Evolutionary conservation across 306 rosid species (phyloP).

Genomic region (Carpinus fangiana): DNA sequence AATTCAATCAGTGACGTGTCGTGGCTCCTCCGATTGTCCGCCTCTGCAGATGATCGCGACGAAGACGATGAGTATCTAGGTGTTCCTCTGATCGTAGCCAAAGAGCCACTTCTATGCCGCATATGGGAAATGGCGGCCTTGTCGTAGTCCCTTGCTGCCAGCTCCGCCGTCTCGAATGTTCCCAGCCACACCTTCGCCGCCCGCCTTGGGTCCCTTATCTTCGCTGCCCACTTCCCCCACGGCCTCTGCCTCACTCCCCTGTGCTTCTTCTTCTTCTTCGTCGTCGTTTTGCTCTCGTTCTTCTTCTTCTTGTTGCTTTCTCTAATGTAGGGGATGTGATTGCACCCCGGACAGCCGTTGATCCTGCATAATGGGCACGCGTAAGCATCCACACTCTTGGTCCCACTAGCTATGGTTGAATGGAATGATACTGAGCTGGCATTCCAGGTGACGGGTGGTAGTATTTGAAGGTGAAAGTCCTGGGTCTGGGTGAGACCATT

Average conservation of each 20-base stretch:
- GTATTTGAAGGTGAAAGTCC: not conserved
- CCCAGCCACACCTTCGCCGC: conserved; percentile 55
- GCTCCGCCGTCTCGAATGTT: conserved; percentile 55
- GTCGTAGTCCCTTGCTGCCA: conserved; percentile 66
- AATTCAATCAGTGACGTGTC: too few species aligned
- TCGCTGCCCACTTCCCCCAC: conserved; percentile 73
- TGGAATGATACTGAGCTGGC: conserved; percentile 15
- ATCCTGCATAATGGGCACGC: conserved; percentile 42
- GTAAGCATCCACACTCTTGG: not conserved
- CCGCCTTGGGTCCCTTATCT: conserved; percentile 50
- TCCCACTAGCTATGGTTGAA: not conserved
- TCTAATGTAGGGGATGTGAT: conserved; percentile 5
- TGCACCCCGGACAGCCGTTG: conserved; percentile 53
- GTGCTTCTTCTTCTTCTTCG: conserved; percentile 20
- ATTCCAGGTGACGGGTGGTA: not conserved
- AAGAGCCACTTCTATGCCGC: too few species aligned
- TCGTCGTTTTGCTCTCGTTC: too few species aligned
- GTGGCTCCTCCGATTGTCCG: too few species aligned
- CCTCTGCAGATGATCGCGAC: too few species aligned
- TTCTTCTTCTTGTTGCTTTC: not conserved
- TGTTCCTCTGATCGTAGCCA: too few species aligned
- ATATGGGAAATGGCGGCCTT: conserved; percentile 37
- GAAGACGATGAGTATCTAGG: too few species aligned
- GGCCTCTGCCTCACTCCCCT: conserved; percentile 69
- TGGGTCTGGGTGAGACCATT: not conserved